phyloP scores from a whole-genome alignment of 139 green algal genomes.

The Asterochloris sp. region DNA sequence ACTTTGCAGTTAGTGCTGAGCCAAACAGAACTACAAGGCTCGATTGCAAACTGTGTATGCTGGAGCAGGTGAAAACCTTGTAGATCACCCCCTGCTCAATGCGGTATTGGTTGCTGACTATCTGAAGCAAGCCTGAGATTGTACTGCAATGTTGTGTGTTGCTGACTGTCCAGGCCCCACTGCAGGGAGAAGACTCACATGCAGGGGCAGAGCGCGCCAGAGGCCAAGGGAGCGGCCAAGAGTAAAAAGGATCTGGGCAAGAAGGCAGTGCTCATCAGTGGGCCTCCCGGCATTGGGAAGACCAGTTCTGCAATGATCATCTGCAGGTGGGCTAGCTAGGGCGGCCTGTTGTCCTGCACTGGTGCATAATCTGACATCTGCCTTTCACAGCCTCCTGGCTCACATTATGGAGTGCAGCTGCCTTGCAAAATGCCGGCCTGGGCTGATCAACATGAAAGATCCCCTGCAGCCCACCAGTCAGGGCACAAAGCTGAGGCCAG shows the following conservation, averaged over 20 bases:
- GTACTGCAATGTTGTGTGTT: no score
- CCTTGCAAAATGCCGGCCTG: neutral
- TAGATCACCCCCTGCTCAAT: no score
- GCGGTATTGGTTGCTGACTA: no score
- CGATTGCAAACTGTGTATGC: no score
- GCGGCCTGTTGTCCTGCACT: neutral
- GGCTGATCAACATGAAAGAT: neutral
- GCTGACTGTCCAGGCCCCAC: neutral
- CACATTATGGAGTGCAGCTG: no score
- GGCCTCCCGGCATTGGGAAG: constrained; percentile 93
- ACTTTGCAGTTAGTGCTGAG: no score
- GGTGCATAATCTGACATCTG: neutral
- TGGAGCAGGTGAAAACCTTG: no score
- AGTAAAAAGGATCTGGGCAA: constrained; percentile 63
- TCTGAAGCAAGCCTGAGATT: no score
- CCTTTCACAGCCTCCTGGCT: neutral
- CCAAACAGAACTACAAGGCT: no score
- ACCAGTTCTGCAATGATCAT: constrained; percentile 80
- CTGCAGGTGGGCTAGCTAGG: constrained; percentile 29
- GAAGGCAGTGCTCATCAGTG: constrained; percentile 92
- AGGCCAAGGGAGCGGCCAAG: neutral
- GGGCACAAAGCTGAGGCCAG: neutral
- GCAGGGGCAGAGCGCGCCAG: constrained; percentile 22
- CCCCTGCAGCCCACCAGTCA: neutral
- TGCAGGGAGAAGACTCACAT: constrained; percentile 71